Conservation (phyloP, 345 rosid species). For the Populus euphratica region DNA sequence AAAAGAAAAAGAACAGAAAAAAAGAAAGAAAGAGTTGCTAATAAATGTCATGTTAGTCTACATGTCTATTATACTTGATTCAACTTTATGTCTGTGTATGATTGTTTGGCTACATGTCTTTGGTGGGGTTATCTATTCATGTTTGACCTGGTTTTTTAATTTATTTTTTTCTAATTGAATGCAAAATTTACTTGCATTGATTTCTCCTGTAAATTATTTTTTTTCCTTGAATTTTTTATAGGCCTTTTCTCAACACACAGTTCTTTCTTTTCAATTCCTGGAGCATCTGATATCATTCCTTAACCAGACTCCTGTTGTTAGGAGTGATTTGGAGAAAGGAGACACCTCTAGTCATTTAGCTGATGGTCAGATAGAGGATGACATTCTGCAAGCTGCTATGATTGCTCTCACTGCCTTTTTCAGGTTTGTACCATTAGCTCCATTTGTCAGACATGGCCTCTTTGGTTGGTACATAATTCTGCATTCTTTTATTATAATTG, state of each 20-base stretch:
- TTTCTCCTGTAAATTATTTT: neutral
- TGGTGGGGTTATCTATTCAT: neutral
- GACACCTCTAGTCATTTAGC: constrained; percentile 40
- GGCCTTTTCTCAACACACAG: constrained; percentile 83
- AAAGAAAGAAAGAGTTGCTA: no score
- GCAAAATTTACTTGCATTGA: neutral
- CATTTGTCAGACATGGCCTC: constrained; percentile 10
- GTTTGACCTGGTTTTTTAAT: neutral
- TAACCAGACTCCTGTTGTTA: constrained; percentile 50
- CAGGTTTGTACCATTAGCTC: constrained; percentile 44
- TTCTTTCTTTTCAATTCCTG: constrained; percentile 69
- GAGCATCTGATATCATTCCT: constrained; percentile 75
- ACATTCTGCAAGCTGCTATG: constrained; percentile 75
- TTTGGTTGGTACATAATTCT: constrained; percentile 12
- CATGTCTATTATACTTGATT: no score
- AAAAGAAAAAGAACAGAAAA: no score
- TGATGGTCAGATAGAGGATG: constrained; percentile 58
- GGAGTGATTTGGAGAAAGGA: constrained; percentile 60
- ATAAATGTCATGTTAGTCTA: no score
- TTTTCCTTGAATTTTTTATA: constrained; percentile 24
- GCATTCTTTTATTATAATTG: constrained; percentile 25
- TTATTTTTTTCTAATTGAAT: neutral
- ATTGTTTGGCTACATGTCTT: no score
- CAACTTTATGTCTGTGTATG: no score
- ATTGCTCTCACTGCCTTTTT: constrained; percentile 89